These are phyloP conservation scores for Inosperma sp. DNA, from an alignment of 768 basidiomycete genomes.

Conservation along the genomic window DNA sequence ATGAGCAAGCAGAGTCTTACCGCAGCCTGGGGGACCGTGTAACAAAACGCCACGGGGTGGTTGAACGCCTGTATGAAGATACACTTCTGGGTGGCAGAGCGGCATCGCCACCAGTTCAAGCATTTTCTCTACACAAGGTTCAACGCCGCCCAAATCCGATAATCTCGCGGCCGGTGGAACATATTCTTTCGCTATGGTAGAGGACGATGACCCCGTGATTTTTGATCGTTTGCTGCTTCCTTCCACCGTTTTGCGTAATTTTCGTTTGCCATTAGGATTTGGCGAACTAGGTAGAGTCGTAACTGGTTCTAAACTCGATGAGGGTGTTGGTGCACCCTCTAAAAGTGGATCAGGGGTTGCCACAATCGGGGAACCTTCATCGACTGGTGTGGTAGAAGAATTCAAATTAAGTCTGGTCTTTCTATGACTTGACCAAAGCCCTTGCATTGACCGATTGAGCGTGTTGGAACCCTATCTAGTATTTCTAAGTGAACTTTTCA, in stretches of 20 bases:
- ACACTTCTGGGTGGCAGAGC: slow-evolving; percentile 91
- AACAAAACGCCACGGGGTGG: slow-evolving; percentile 89
- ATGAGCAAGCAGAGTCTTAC: slow-evolving; percentile 91
- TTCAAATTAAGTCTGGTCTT: slow-evolving; percentile 69
- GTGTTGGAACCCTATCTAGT: slow-evolving; percentile 68
- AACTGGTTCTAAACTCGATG: slow-evolving; percentile 9
- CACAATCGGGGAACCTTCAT: slow-evolving; percentile 10
- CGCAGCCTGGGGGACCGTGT: slow-evolving; percentile 95
- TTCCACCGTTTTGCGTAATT: slow-evolving; percentile 51
- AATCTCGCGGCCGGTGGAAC: slow-evolving; percentile 71
- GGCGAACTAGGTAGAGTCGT: slow-evolving; percentile 10
- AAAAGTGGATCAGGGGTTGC: not conserved
- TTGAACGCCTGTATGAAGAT: slow-evolving; percentile 87
- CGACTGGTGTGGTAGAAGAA: slow-evolving; percentile 21
- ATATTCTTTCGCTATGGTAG: slow-evolving; percentile 54
- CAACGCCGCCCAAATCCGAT: slow-evolving; percentile 85
- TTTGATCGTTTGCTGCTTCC: slow-evolving; percentile 57
- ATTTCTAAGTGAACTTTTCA: slow-evolving; percentile 28
- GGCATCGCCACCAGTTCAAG: slow-evolving; percentile 97
- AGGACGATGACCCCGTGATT: slow-evolving; percentile 28
- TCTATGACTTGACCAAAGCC: slow-evolving; percentile 67
- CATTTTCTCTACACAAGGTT: slow-evolving; percentile 83
- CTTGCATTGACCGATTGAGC: slow-evolving; percentile 76
- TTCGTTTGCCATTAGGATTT: slow-evolving; percentile 50
- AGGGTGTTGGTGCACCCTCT: not conserved